Percentiles rank a stretch among this genome's conserved stretches.
Conservation (phyloP, 352 stramenopile genomes). For the Phytophthora aleatoria region DNA sequence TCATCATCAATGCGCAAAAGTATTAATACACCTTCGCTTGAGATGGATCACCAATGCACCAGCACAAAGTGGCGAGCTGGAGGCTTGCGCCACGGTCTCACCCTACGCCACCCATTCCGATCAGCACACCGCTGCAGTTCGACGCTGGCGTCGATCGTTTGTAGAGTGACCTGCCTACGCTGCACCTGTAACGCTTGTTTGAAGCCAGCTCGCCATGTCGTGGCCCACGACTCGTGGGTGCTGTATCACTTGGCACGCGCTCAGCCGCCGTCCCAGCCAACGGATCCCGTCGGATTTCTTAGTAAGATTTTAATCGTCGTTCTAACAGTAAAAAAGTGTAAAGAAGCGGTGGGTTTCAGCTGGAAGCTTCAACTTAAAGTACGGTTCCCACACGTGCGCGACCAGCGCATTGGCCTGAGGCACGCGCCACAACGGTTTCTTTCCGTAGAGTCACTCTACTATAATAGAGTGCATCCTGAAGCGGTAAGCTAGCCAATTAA, state of each 20-base stretch:
- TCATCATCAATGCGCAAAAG: no score
- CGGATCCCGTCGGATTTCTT: neutral
- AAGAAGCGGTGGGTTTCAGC: slow-evolving; percentile 13
- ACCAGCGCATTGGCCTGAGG: slow-evolving; percentile 31
- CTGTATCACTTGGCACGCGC: neutral
- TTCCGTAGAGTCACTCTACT: slow-evolving; percentile 25
- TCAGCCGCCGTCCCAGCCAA: neutral
- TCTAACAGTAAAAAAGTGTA: slow-evolving; percentile 30
- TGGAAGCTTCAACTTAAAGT: slow-evolving; percentile 6
- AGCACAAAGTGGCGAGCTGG: no score
- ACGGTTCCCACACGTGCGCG: slow-evolving; percentile 17
- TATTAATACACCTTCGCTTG: no score
- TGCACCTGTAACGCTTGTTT: neutral
- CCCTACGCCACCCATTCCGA: no score
- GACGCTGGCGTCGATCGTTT: no score
- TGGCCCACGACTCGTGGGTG: neutral
- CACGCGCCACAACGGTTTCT: slow-evolving; percentile 33
- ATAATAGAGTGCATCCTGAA: slow-evolving; percentile 8
- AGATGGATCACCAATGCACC: no score
- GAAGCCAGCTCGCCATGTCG: neutral
- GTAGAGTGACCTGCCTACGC: no score
- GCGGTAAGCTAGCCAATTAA: slow-evolving; percentile 13
- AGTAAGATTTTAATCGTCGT: slow-evolving; percentile 8
- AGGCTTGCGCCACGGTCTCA: no score
- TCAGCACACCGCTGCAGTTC: no score